phyloP scores from a whole-genome alignment of 306 rosid genomes.

The Elaeagnus macrophylla region DNA sequence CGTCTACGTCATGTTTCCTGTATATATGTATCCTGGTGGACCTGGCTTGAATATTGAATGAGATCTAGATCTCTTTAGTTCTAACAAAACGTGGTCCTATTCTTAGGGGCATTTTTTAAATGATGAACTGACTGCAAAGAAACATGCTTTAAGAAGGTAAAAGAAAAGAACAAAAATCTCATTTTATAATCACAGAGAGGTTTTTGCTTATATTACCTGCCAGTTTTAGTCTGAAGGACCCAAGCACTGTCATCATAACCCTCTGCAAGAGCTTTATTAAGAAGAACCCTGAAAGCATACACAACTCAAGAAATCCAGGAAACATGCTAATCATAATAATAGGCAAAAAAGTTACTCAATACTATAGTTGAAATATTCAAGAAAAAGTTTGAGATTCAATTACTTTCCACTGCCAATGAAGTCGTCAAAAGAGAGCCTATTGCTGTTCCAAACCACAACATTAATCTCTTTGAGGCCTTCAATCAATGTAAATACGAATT shows the following conservation, averaged over 20 bases:
- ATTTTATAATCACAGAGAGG: background rate
- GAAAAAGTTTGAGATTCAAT: slow-evolving; percentile 4
- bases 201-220: slow-evolving; percentile 35
- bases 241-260: slow-evolving; percentile 73
- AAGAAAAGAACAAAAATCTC: background rate
- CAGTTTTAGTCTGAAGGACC: slow-evolving; percentile 76
- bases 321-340: slow-evolving; percentile 5
- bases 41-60: too few relatives aligned
- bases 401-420: slow-evolving; percentile 80
- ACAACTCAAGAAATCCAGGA: slow-evolving; percentile 13
- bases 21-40: too few relatives aligned
- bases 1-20: too few relatives aligned
- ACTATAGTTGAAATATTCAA: background rate
- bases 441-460: slow-evolving; percentile 82
- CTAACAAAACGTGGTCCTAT: background rate
- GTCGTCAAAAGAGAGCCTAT: slow-evolving; percentile 57
- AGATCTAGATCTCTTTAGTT: too few relatives aligned
- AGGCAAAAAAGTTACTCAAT: background rate
- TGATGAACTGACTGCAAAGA: too few relatives aligned
- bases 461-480: slow-evolving; percentile 75
- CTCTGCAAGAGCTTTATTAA: slow-evolving; percentile 66
- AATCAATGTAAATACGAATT: slow-evolving; percentile 51
- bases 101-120: background rate
- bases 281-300: slow-evolving; percentile 38
- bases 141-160: background rate